phyloP scores from a whole-genome alignment of 169 alveolate species.

The Sarcocystis neurona region DNA sequence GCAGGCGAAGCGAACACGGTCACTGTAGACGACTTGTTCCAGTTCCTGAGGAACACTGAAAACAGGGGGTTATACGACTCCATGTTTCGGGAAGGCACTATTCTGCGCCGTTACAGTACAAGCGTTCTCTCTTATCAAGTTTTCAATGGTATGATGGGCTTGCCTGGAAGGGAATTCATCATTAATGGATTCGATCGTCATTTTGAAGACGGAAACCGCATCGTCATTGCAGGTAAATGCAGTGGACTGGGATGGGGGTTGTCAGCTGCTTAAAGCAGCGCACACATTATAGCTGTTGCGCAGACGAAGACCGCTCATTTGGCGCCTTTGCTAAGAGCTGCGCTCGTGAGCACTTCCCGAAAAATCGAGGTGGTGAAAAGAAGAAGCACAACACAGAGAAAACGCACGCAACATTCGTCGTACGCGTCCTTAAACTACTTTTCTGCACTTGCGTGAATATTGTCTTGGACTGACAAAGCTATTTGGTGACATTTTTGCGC shows the following conservation, averaged over 20 bases:
- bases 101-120: slow-evolving; percentile 17
- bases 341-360: no score
- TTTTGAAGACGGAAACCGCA: slow-evolving; percentile 26
- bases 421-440: no score
- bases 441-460: no score
- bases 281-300: no score
- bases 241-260: neutral
- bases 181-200: slow-evolving; percentile 37
- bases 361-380: no score
- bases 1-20: neutral
- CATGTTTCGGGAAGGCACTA: slow-evolving; percentile 29
- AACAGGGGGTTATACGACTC: slow-evolving; percentile 5
- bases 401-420: no score
- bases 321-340: no score
- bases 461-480: no score
- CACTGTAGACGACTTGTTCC: slow-evolving; percentile 21
- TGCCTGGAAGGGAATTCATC: slow-evolving; percentile 34
- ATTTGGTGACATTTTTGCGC: no score
- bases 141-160: slow-evolving; percentile 38
- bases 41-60: slow-evolving; percentile 32
- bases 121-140: slow-evolving; percentile 25
- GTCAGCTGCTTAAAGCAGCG: no score
- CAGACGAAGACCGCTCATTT: no score
- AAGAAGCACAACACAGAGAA: no score
- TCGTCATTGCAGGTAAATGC: slow-evolving; percentile 15